Evolutionary conservation across 1,139 yeast genomes (phyloP), one percentile per base, ranked within the genome.

Genomic region (Yamadazyma sp.): DNA sequence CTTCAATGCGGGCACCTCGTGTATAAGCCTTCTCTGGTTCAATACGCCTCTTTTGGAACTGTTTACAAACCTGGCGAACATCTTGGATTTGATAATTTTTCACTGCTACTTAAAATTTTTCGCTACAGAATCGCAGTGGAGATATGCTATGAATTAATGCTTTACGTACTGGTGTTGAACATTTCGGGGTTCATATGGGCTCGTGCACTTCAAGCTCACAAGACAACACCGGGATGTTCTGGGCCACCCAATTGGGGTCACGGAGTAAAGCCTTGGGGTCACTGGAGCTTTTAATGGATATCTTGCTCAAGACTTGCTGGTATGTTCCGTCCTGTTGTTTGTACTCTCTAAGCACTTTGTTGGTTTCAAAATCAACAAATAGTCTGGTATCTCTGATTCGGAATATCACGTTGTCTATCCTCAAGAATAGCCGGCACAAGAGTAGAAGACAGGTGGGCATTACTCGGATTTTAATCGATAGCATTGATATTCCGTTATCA

Each of bases 381-480:
- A 90, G 64, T 40, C 99, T 70, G 0, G 95, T 85, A 55, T 92
- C 98, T 44, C 92, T 71, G 7, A 92, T 74, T 46, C 96, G 68
- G 57, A 90, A 80, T 16, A 88, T 65, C 9, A 92, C 98, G 49
- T 86, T 84, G 61, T 92, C 99, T 4, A 92, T 94, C 34, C 98
- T 72, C 43, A 92, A 62, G 58, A 87, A 92, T 50, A 90, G 78
- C 34, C 98, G 73, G 38, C 83, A 78, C 35, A 92, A 67, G 27
- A 92, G 49, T 31, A 92, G 65, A 44, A 92, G 58, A 43, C 96
- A 78, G 35, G 83, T 77, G 6, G 84, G 82, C 97, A 92, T 94
- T 2, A 89, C 97, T 48, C 99, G 68, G 21, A 94, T 78, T 59
- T 89, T 89, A 23, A 83, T 80, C 38, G 82, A 79, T 38, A 87